These are phyloP conservation scores for Suillus discolor DNA, from an alignment of 768 basidiomycete species.

Conservation along the genomic window DNA sequence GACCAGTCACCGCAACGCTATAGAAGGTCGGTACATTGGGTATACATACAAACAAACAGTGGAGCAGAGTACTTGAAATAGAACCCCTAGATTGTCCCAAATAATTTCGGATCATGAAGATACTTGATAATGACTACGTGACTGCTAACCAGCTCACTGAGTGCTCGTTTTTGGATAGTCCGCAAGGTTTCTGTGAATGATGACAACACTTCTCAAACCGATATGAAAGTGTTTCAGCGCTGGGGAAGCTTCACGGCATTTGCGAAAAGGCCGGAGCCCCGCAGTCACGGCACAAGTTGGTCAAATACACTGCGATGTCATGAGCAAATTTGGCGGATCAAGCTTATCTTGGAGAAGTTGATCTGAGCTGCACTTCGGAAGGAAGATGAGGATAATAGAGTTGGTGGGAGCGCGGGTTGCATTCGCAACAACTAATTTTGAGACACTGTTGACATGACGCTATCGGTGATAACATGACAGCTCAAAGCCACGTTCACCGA, in stretches of 20 bases:
- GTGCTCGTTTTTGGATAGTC: neutral
- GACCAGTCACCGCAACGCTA: neutral
- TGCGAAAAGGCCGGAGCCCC: neutral
- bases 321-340: slow-evolving; percentile 9
- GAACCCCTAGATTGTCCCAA: neutral
- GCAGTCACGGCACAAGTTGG: neutral
- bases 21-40: neutral
- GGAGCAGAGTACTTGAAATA: slow-evolving; percentile 2
- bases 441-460: slow-evolving; percentile 7
- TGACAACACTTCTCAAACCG: neutral
- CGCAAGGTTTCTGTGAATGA: neutral
- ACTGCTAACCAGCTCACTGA: neutral
- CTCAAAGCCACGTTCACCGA: slow-evolving; percentile 11
- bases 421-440: slow-evolving; percentile 3
- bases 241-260: neutral
- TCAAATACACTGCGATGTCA: neutral
- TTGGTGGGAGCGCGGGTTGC: slow-evolving; percentile 8
- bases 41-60: neutral
- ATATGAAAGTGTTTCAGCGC: neutral
- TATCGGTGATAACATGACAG: slow-evolving; percentile 10
- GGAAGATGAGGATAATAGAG: slow-evolving; percentile 15
- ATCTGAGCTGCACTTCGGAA: slow-evolving; percentile 16
- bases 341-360: slow-evolving; percentile 17
- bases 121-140: slow-evolving; percentile 1
- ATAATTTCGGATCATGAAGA: slow-evolving; percentile 5